Conservation (phyloP, 2,329 filamentous ascomycete genomes). For the Botrytis pseudocinerea region DNA sequence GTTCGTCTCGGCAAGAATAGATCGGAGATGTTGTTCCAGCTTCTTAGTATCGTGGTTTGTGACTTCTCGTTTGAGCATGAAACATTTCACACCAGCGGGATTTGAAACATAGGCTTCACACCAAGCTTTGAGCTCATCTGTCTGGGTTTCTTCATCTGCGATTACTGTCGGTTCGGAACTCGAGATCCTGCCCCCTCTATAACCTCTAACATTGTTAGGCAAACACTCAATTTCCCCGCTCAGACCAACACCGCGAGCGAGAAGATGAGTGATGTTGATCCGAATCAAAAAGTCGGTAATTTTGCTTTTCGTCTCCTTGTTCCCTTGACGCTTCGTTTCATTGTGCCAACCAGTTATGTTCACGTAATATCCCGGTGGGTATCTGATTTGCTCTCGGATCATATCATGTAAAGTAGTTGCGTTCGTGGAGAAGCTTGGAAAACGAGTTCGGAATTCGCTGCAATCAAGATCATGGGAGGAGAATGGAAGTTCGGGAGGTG, state of each 20-base stretch:
- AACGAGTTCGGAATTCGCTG: constrained; percentile 34
- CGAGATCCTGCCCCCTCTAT: constrained; percentile 62
- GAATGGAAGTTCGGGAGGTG: constrained; percentile 31
- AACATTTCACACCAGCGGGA: constrained; percentile 56
- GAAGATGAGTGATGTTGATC: constrained; percentile 60
- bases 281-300: constrained; percentile 60
- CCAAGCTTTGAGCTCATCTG: constrained; percentile 48
- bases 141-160: constrained; percentile 24
- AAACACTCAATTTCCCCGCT: background rate
- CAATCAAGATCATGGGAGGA: constrained; percentile 30
- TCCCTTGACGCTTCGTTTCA: constrained; percentile 34
- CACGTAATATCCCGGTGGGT: constrained; percentile 35
- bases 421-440: constrained; percentile 34
- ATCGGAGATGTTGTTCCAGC: constrained; percentile 53
- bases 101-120: constrained; percentile 66
- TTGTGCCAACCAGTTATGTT: constrained; percentile 38
- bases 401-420: constrained; percentile 29
- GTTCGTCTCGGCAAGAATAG: constrained; percentile 62
- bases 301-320: constrained; percentile 50
- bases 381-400: constrained; percentile 34
- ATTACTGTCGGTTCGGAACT: constrained; percentile 50
- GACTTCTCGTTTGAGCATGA: constrained; percentile 55
- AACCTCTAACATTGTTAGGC: constrained; percentile 52
- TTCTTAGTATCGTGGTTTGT: constrained; percentile 60
- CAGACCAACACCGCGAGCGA: constrained; percentile 41